phyloP scores from a whole-genome alignment of 148 eudicot species.

The Rhododendron ferrugineum region DNA sequence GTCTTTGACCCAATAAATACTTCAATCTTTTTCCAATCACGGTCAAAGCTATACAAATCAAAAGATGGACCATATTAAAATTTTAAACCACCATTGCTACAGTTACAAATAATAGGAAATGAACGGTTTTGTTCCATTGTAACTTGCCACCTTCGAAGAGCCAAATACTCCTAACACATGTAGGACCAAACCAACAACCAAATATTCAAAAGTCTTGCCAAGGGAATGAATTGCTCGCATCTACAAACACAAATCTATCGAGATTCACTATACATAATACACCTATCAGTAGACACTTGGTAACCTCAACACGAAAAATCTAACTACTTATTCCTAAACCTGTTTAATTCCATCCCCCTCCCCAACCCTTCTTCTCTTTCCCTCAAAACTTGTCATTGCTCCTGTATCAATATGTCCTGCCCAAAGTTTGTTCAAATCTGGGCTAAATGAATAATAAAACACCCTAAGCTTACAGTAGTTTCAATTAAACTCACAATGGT shows the following conservation, averaged over 20 bases:
- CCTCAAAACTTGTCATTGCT: background rate
- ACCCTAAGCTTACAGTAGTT: background rate
- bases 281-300: background rate
- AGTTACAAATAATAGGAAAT: background rate
- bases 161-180: background rate
- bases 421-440: background rate
- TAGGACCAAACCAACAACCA: background rate
- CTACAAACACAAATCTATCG: background rate
- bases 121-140: background rate
- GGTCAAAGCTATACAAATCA: constrained; percentile 62
- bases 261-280: background rate
- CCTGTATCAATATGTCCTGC: background rate
- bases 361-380: background rate
- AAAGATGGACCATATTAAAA: background rate
- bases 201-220: background rate
- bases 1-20: constrained; percentile 92
- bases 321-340: background rate
- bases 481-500: too few species aligned
- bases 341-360: background rate
- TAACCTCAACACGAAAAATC: background rate
- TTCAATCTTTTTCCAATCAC: constrained; percentile 97
- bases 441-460: background rate
- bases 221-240: background rate
- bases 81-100: background rate
- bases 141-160: background rate